These are phyloP conservation scores for Edaphochlamys debaryana DNA, from an alignment of 139 green algal genomes.

Conservation along the genomic window DNA sequence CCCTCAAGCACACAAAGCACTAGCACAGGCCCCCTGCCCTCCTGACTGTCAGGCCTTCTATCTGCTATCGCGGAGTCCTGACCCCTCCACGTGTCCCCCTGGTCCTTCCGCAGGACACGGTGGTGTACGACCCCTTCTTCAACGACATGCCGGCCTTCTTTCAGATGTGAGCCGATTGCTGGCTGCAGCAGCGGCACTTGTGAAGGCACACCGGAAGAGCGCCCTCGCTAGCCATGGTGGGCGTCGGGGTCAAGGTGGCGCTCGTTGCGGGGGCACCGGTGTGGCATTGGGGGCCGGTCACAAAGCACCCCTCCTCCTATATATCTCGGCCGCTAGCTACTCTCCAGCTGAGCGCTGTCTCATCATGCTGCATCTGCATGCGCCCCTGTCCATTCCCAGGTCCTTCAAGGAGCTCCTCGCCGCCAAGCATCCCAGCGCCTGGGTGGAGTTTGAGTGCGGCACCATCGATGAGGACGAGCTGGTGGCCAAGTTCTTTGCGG, in stretches of 20 bases:
- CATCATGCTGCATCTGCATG: too few species aligned
- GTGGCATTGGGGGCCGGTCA: too few species aligned
- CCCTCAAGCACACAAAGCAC: not conserved
- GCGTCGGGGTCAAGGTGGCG: too few species aligned
- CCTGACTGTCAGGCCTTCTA: too few species aligned
- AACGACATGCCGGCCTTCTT: conserved; percentile 85
- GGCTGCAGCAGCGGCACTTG: too few species aligned
- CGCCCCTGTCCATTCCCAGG: too few species aligned
- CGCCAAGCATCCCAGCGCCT: conserved; percentile 86
- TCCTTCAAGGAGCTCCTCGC: conserved; percentile 79
- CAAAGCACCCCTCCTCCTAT: too few species aligned
- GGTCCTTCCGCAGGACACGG: conserved; percentile 80
- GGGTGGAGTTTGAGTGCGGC: conserved; percentile 88
- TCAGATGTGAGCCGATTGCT: conserved; percentile 23
- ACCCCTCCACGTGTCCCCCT: too few species aligned
- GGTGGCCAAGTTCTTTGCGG: conserved; percentile 82
- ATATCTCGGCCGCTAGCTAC: too few species aligned
- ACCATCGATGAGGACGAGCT: conserved; percentile 77
- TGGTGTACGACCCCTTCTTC: conserved; percentile 88
- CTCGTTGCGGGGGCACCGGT: too few species aligned
- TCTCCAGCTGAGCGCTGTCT: too few species aligned
- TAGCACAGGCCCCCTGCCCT: not conserved
- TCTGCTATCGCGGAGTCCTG: too few species aligned
- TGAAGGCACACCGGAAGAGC: not conserved
- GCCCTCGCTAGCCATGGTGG: not conserved